A percentile compares a stretch with the other conserved stretches of the same genome.
Conservation (phyloP, 768 basidiomycete species). For the Leccinum incarnatum region DNA sequence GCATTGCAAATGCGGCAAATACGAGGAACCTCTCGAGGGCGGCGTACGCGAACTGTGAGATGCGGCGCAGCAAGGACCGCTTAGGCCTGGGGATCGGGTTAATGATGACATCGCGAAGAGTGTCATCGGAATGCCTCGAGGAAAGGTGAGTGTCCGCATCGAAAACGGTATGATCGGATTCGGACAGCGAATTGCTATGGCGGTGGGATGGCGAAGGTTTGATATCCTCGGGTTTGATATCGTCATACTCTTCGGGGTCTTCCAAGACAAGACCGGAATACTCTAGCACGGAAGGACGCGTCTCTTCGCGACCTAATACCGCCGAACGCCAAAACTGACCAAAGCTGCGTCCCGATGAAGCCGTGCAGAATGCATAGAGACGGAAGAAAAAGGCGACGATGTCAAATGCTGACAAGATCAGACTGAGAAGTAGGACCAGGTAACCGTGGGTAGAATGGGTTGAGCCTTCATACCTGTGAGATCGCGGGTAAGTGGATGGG, state of each 20-base stretch:
- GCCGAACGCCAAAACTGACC: slow-evolving; percentile 56
- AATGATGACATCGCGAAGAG: slow-evolving; percentile 44
- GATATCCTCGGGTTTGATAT: slow-evolving; percentile 40
- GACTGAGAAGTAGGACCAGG: slow-evolving; percentile 44
- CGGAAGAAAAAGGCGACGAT: slow-evolving; percentile 50
- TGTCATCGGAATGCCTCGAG: slow-evolving; percentile 55
- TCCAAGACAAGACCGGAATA: slow-evolving; percentile 58
- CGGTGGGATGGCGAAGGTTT: slow-evolving; percentile 34
- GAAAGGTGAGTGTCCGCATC: slow-evolving; percentile 40
- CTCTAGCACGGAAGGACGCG: slow-evolving; percentile 34
- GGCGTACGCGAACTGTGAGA: slow-evolving; percentile 50
- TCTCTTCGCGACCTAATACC: slow-evolving; percentile 47
- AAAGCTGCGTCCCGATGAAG: slow-evolving; percentile 44
- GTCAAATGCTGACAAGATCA: slow-evolving; percentile 52
- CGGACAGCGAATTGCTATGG: slow-evolving; percentile 45
- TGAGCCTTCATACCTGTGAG: slow-evolving; percentile 62
- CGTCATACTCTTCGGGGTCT: slow-evolving; percentile 55
- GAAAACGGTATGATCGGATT: slow-evolving; percentile 58
- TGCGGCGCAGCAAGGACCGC: slow-evolving; percentile 34
- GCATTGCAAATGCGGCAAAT: slow-evolving; percentile 64
- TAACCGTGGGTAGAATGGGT: slow-evolving; percentile 67
- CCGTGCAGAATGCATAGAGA: slow-evolving; percentile 44
- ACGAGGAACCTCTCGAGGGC: slow-evolving; percentile 63
- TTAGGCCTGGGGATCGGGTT: slow-evolving; percentile 9
- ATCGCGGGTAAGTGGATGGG: slow-evolving; percentile 6